phyloP scores from a whole-genome alignment of 495 filamentous ascomycete genomes.

The Penicillium waksmanii region DNA sequence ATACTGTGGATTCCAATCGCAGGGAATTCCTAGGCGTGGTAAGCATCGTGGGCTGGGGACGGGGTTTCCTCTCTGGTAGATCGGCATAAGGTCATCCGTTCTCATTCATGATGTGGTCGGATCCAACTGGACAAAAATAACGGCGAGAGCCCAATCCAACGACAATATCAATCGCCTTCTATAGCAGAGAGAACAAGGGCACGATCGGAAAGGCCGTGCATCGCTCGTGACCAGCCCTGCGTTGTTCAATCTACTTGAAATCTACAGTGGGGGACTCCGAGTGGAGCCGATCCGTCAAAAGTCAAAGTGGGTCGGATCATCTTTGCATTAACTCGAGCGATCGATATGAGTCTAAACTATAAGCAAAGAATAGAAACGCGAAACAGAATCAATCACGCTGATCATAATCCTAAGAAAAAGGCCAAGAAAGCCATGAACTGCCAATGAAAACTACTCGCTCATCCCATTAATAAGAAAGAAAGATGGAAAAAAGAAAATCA shows the following conservation, averaged over 20 bases:
- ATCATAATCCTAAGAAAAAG: slow-evolving; percentile 7
- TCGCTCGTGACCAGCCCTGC: background rate
- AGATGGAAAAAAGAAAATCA: background rate
- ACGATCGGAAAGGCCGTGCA: background rate
- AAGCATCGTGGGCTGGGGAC: background rate
- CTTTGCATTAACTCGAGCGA: slow-evolving; percentile 27
- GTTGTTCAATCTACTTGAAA: background rate
- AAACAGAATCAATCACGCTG: background rate
- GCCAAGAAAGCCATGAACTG: slow-evolving; percentile 3
- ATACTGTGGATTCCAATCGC: background rate
- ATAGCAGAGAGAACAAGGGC: background rate
- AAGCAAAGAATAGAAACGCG: background rate
- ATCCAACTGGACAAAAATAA: slow-evolving; percentile 4
- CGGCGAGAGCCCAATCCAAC: background rate
- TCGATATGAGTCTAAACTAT: slow-evolving; percentile 29
- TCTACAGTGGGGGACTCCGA: background rate
- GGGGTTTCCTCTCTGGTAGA: slow-evolving; percentile 1
- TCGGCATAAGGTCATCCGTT: background rate
- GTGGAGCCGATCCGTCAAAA: slow-evolving; percentile 26
- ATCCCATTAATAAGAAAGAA: slow-evolving; percentile 3
- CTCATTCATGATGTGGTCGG: background rate
- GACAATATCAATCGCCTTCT: background rate
- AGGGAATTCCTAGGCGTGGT: background rate
- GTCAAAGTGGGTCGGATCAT: slow-evolving; percentile 23
- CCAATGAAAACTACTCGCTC: slow-evolving; percentile 1